Evolutionary conservation across 2,329 filamentous ascomycete genomes (phyloP).

Genomic region (Aschersonia sp.): DNA sequence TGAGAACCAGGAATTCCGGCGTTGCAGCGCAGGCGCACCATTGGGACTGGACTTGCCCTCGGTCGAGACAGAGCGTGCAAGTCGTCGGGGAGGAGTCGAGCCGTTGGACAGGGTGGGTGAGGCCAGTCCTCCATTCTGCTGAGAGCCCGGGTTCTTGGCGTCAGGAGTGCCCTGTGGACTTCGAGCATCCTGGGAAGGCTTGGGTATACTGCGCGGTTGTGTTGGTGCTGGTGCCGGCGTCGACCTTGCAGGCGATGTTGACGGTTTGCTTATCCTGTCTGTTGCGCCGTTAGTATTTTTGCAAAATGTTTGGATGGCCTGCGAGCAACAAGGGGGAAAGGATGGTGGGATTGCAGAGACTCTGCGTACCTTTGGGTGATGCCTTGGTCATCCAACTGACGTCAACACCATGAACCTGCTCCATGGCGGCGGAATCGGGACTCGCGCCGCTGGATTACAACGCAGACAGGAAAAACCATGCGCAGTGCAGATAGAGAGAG

Average conservation of each 20-base stretch:
- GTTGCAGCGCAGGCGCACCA: constrained; percentile 27
- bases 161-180: constrained; percentile 13
- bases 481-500: not conserved
- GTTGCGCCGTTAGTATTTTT: not conserved
- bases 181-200: constrained; percentile 11
- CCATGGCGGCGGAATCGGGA: constrained; percentile 39
- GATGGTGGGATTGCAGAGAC: not conserved
- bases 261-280: constrained; percentile 18
- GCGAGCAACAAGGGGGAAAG: not conserved
- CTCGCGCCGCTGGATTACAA: constrained; percentile 1
- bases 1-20: constrained; percentile 80
- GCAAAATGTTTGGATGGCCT: not conserved
- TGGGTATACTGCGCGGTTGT: constrained; percentile 18
- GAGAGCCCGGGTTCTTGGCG: constrained; percentile 6
- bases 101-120: constrained; percentile 11
- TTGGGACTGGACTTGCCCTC: constrained; percentile 15
- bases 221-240: constrained; percentile 11
- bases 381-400: constrained; percentile 82
- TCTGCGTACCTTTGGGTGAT: constrained; percentile 54
- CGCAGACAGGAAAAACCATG: not conserved
- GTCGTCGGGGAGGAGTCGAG: constrained; percentile 10
- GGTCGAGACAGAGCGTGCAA: constrained; percentile 19
- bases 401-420: constrained; percentile 68
- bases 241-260: constrained; percentile 12
- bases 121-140: constrained; percentile 7